phyloP scores from a whole-genome alignment of 768 basidiomycete genomes.

The Clathrus columnatus region DNA sequence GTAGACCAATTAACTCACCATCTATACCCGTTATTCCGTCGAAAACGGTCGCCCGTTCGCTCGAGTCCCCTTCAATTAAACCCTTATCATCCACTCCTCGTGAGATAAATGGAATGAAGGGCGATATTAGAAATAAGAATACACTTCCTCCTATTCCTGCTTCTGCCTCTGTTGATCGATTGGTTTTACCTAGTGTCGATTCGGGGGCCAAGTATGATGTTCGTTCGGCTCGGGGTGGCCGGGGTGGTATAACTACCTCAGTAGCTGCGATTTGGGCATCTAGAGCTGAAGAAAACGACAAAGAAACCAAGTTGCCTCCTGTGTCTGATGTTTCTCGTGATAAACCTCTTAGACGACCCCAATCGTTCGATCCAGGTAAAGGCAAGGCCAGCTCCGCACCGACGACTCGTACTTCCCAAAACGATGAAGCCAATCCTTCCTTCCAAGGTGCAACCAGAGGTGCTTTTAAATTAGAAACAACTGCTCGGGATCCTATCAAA shows the following conservation, averaged over 20 bases:
- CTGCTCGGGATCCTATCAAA: constrained; percentile 28
- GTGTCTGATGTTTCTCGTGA: background rate
- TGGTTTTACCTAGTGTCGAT: constrained; percentile 28
- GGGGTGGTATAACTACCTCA: constrained; percentile 64
- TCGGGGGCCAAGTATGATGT: constrained; percentile 61
- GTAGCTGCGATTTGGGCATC: constrained; percentile 70
- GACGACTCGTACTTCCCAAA: background rate
- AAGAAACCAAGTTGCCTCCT: background rate
- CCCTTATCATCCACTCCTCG: background rate
- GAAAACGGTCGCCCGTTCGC: background rate
- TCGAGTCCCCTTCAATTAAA: background rate
- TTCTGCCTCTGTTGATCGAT: constrained; percentile 19
- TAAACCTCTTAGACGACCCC: background rate
- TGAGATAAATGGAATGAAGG: background rate
- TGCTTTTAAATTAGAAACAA: background rate
- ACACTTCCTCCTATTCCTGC: constrained; percentile 2
- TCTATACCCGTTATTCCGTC: background rate
- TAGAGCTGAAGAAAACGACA: constrained; percentile 12
- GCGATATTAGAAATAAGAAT: background rate
- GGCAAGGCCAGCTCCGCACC: constrained; percentile 6
- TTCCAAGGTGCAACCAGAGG: constrained; percentile 1
- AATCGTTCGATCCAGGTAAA: background rate
- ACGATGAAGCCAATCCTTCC: constrained; percentile 25
- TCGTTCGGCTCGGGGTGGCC: constrained; percentile 68
- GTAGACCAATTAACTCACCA: background rate